Percentiles rank a stretch among this genome's conserved stretches.
phyloP scores from a whole-genome alignment of 495 filamentous ascomycete genomes.

The Xylaria flabelliformis region DNA sequence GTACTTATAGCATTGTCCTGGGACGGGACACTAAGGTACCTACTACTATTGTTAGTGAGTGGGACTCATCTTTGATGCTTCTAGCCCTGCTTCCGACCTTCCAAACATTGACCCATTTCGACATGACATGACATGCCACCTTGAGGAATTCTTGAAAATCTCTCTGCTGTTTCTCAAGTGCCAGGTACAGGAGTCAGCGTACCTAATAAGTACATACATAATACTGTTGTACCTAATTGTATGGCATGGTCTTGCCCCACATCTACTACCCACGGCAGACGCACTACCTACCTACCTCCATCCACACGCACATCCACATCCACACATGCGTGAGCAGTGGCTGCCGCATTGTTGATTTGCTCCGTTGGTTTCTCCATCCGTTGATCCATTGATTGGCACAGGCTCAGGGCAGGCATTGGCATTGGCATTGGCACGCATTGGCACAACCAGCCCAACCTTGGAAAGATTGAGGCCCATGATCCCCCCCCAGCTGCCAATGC shows the following conservation, averaged over 20 bases:
- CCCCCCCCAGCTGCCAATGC: slow-evolving; percentile 24
- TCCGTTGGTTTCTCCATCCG: slow-evolving; percentile 22
- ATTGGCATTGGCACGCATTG: slow-evolving; percentile 11
- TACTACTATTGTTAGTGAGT: neutral
- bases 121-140: neutral
- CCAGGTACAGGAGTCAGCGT: neutral
- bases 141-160: slow-evolving; percentile 13
- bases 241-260: slow-evolving; percentile 27
- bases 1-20: neutral
- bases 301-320: slow-evolving; percentile 7
- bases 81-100: slow-evolving; percentile 13
- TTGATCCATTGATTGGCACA: slow-evolving; percentile 27
- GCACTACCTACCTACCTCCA: neutral
- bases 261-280: slow-evolving; percentile 8
- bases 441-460: slow-evolving; percentile 25
- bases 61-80: slow-evolving; percentile 15
- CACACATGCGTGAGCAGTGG: slow-evolving; percentile 16
- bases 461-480: slow-evolving; percentile 25
- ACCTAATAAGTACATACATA: neutral
- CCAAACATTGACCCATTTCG: slow-evolving; percentile 3
- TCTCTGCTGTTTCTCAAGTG: neutral
- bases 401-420: slow-evolving; percentile 12
- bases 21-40: neutral
- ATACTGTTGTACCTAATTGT: neutral
- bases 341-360: slow-evolving; percentile 20